These are phyloP conservation scores for Pelargonium australe DNA, from an alignment of 441 rosid species.

Conservation along the genomic window DNA sequence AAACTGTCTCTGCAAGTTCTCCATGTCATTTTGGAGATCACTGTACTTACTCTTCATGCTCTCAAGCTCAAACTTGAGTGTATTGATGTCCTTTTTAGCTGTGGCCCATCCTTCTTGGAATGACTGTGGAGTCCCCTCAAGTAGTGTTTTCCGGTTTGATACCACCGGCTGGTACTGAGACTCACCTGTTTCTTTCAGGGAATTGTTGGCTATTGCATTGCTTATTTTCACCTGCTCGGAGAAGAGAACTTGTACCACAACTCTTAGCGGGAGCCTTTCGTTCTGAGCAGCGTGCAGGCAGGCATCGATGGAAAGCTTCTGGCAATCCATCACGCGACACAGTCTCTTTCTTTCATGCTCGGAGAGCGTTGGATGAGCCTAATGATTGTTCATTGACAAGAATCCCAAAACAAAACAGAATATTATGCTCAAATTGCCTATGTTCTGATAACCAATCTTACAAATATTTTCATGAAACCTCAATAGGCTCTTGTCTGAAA, in stretches of 20 bases:
- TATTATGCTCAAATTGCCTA: neutral
- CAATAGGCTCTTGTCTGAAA: too few relatives aligned
- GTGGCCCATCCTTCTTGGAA: conserved; percentile 96
- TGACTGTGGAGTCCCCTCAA: conserved; percentile 82
- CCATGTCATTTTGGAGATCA: conserved; percentile 88
- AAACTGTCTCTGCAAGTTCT: conserved; percentile 68
- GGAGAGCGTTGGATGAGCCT: conserved; percentile 90
- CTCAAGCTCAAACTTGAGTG: conserved; percentile 82
- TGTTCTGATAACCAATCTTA: too few relatives aligned
- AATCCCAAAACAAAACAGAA: neutral
- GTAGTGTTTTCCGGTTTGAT: conserved; percentile 66
- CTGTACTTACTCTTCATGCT: conserved; percentile 69
- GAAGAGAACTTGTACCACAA: conserved; percentile 91
- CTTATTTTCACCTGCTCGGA: conserved; percentile 90
- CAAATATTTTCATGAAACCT: too few relatives aligned
- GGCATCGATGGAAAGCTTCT: conserved; percentile 90
- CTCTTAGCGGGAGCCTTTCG: conserved; percentile 77
- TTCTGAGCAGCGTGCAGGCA: conserved; percentile 97
- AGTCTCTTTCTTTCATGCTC: conserved; percentile 93
- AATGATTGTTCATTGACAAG: conserved; percentile 16
- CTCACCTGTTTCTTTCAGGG: conserved; percentile 59
- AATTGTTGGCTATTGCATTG: conserved; percentile 59
- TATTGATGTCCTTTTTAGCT: conserved; percentile 84
- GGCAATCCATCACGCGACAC: conserved; percentile 93
- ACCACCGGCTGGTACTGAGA: conserved; percentile 61